Percentiles rank a stretch among this genome's conserved stretches.
Evolutionary conservation across 2,329 filamentous ascomycete species (phyloP).

Genomic region (Phyllosticta ampelicida): DNA sequence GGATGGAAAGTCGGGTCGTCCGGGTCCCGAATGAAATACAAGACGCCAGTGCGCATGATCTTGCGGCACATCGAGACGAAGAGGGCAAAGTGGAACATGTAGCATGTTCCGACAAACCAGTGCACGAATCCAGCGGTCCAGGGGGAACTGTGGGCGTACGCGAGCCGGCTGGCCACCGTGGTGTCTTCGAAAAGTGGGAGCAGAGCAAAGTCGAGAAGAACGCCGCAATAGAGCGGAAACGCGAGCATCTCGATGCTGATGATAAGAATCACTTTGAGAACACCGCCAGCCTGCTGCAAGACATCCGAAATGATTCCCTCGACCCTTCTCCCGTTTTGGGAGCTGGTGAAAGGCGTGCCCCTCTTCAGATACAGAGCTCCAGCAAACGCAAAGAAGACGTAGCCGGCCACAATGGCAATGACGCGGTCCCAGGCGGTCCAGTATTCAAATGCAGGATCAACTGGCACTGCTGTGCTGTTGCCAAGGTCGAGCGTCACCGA

Average conservation of each 20-base stretch:
- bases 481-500: slow-evolving; percentile 26
- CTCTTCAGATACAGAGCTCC: slow-evolving; percentile 71
- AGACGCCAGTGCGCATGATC: slow-evolving; percentile 86
- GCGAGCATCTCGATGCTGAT: slow-evolving; percentile 99
- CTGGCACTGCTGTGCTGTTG: slow-evolving; percentile 14
- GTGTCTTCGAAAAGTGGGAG: slow-evolving; percentile 80
- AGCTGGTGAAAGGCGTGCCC: slow-evolving; percentile 55
- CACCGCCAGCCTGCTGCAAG: slow-evolving; percentile 85
- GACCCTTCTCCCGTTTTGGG: slow-evolving; percentile 42
- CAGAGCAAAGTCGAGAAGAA: slow-evolving; percentile 78
- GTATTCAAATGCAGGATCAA: slow-evolving; percentile 29
- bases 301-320: slow-evolving; percentile 74
- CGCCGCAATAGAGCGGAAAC: slow-evolving; percentile 90
- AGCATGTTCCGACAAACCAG: slow-evolving; percentile 97
- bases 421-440: slow-evolving; percentile 45
- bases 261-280: slow-evolving; percentile 95
- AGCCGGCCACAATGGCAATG: slow-evolving; percentile 73
- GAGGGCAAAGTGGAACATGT: slow-evolving; percentile 99
- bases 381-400: slow-evolving; percentile 61
- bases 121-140: slow-evolving; percentile 91
- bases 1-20: slow-evolving; percentile 98
- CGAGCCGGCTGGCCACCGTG: slow-evolving; percentile 63
- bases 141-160: slow-evolving; percentile 69
- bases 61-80: slow-evolving; percentile 99
- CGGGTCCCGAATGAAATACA: slow-evolving; percentile 96